Conservation (phyloP, 1,284 basidiomycete species). For the Cutaneotrichosporon mucoides region DNA sequence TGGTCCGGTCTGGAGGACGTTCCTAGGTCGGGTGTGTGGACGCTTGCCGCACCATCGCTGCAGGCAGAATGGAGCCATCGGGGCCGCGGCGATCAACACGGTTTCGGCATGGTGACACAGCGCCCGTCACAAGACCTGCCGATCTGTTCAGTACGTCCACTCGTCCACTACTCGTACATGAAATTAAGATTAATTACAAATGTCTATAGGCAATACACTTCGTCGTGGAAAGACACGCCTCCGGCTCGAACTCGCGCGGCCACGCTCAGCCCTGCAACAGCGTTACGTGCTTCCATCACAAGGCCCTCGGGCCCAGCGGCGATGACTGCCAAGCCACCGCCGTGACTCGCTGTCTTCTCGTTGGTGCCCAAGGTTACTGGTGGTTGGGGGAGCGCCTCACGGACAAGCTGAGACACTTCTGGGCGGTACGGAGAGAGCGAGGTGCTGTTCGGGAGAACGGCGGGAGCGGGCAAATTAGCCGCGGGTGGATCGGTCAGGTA, state of each 20-base stretch:
- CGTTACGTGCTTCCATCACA: conserved; percentile 40
- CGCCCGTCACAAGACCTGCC: too few species aligned
- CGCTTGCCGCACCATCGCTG: too few species aligned
- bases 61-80: too few species aligned
- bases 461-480: conserved; percentile 26
- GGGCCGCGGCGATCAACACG: too few species aligned
- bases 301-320: conserved; percentile 44
- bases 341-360: neutral
- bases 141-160: too few species aligned
- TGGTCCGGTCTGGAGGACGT: too few species aligned
- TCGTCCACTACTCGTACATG: too few species aligned
- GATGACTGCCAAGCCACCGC: conserved; percentile 38
- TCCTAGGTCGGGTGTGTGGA: too few species aligned
- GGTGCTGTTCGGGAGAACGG: conserved; percentile 21
- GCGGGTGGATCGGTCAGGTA: conserved; percentile 38
- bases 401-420: conserved; percentile 34
- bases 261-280: conserved; percentile 34
- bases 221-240: conserved; percentile 40
- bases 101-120: too few species aligned
- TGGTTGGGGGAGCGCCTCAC: conserved; percentile 25
- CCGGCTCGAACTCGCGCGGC: conserved; percentile 28
- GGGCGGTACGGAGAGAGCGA: conserved; percentile 37
- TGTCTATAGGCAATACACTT: conserved; percentile 37
- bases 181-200: neutral
- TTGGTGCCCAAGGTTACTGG: neutral